These are phyloP conservation scores for Stagonosporopsis vannaccii DNA, from an alignment of 2,329 filamentous ascomycete species.

Conservation along the genomic window DNA sequence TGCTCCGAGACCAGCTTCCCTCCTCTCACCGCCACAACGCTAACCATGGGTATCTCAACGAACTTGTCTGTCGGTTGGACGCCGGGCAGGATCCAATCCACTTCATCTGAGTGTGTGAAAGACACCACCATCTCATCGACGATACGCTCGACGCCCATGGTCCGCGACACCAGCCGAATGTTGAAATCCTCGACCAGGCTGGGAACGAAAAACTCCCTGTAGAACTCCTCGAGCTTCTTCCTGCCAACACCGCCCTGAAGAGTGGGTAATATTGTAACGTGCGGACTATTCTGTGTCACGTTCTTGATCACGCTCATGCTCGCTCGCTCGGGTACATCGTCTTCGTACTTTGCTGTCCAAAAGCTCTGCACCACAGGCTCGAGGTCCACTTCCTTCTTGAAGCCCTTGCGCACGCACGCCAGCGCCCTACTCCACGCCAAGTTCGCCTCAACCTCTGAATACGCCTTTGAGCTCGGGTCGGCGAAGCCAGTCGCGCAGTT, in stretches of 20 bases:
- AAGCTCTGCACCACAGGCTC: constrained; percentile 45
- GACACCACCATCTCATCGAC: constrained; percentile 66
- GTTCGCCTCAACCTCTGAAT: constrained; percentile 51
- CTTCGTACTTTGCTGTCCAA: constrained; percentile 45
- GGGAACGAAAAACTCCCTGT: constrained; percentile 63
- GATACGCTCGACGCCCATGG: constrained; percentile 63
- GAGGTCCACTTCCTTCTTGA: constrained; percentile 46
- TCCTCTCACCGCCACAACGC: constrained; percentile 61
- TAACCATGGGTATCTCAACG: constrained; percentile 65
- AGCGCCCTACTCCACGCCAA: constrained; percentile 55
- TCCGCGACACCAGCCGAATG: constrained; percentile 63
- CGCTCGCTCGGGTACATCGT: constrained; percentile 40
- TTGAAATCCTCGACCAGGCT: constrained; percentile 61
- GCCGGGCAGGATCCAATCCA: constrained; percentile 66
- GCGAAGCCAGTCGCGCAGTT: constrained; percentile 51
- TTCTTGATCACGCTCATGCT: constrained; percentile 40
- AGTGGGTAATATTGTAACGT: constrained; percentile 52
- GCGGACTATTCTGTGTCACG: constrained; percentile 45
- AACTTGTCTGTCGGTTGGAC: constrained; percentile 62
- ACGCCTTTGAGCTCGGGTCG: constrained; percentile 50
- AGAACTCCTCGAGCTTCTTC: constrained; percentile 58
- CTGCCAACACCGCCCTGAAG: constrained; percentile 54
- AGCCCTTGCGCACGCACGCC: constrained; percentile 46
- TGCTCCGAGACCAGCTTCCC: constrained; percentile 64
- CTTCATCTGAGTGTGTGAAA: constrained; percentile 63